Evolutionary conservation across 2,329 filamentous ascomycete genomes (phyloP).

Genomic region (Ophiosphaerella narmari): DNA sequence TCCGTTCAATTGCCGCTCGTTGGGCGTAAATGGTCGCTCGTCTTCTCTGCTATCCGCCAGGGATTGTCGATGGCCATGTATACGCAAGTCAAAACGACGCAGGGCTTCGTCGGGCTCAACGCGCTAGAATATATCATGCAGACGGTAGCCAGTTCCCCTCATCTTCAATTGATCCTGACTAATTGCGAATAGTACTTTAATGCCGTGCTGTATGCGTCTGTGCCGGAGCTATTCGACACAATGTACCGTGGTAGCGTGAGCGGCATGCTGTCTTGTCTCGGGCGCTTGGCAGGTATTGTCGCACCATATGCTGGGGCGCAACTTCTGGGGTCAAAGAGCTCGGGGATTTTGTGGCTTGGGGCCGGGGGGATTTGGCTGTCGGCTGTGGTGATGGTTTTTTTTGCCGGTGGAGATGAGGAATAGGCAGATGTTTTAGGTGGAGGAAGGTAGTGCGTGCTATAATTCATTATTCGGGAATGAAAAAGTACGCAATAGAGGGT

Average conservation of each 20-base stretch:
- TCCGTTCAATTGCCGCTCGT: conserved; percentile 34
- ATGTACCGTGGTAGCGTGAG: conserved; percentile 36
- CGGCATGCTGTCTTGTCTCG: conserved; percentile 36
- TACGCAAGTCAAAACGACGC: conserved; percentile 31
- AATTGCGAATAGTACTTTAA: conserved; percentile 28
- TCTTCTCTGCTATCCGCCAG: conserved; percentile 33
- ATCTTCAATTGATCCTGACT: background rate
- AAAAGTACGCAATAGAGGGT: too few species aligned
- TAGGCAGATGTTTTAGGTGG: conserved; percentile 33
- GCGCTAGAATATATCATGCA: conserved; percentile 41
- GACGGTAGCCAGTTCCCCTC: conserved; percentile 18
- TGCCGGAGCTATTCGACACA: conserved; percentile 35
- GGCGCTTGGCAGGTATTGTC: conserved; percentile 34
- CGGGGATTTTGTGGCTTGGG: conserved; percentile 36
- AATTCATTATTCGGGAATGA: too few species aligned
- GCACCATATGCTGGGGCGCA: conserved; percentile 35
- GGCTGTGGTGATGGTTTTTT: conserved; percentile 34
- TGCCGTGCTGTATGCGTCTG: conserved; percentile 35
- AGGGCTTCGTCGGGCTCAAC: conserved; percentile 34
- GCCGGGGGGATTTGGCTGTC: conserved; percentile 38
- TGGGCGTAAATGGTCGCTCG: conserved; percentile 35
- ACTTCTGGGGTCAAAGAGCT: conserved; percentile 23
- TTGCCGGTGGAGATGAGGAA: conserved; percentile 37
- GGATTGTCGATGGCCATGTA: conserved; percentile 39
- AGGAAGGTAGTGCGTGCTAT: too few species aligned